Evolutionary conservation across 371 early-diverging fungal genomes (phyloP).

Genomic region (Mucor piriformis): DNA sequence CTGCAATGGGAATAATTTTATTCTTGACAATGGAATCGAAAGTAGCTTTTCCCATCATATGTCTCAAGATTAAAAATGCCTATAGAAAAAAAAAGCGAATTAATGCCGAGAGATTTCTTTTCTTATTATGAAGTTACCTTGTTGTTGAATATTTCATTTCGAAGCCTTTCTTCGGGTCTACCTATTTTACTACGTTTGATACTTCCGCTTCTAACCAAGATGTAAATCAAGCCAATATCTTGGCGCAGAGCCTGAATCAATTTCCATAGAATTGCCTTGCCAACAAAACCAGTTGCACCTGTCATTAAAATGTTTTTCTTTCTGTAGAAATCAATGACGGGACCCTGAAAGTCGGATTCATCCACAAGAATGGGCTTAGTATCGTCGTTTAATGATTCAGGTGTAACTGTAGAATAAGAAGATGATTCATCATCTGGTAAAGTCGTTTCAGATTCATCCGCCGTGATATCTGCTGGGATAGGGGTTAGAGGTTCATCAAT

Average conservation of each 20-base stretch:
- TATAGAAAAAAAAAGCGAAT: no score
- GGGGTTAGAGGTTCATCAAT: conserved; percentile 10
- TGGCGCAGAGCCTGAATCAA: conserved; percentile 42
- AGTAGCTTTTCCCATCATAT: conserved; percentile 33
- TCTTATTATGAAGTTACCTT: no score
- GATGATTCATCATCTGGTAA: conserved; percentile 16
- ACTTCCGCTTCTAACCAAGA: conserved; percentile 51
- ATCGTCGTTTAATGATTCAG: conserved; percentile 22
- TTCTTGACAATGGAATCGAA: conserved; percentile 49
- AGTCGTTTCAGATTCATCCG: conserved; percentile 6
- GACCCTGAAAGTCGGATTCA: conserved; percentile 22
- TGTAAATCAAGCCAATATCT: conserved; percentile 40
- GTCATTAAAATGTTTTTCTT: conserved; percentile 55
- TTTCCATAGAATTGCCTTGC: conserved; percentile 63
- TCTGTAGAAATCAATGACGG: conserved; percentile 37
- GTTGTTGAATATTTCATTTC: conserved; percentile 46
- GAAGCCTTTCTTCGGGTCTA: conserved; percentile 46
- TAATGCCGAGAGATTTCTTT: no score
- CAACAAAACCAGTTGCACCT: conserved; percentile 66
- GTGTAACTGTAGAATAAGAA: conserved; percentile 14
- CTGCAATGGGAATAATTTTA: conserved; percentile 63
- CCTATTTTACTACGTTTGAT: conserved; percentile 53
- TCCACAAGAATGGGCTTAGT: conserved; percentile 8
- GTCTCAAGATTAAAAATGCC: conserved; percentile 44
- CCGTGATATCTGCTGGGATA: background rate